Evolutionary conservation across 2,329 filamentous ascomycete species (phyloP).

Genomic region (Colletotrichum limetticola): DNA sequence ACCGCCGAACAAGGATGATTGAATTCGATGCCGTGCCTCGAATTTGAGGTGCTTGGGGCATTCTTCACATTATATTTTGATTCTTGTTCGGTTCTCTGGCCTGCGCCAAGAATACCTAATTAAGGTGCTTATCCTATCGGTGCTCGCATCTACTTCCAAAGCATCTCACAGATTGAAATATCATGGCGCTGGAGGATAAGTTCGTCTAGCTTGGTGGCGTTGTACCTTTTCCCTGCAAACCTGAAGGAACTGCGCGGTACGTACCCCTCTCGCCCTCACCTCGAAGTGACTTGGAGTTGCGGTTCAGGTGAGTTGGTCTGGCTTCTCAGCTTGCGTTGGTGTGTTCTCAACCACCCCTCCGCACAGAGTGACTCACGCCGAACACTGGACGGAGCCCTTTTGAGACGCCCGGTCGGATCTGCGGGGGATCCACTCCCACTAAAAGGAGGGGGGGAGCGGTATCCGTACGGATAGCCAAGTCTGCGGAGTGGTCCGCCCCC

Average conservation of each 20-base stretch:
- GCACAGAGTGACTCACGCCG: slow-evolving; percentile 29
- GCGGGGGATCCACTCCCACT: neutral
- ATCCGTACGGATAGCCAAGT: neutral
- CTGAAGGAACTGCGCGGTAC: neutral
- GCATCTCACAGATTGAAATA: too few species aligned
- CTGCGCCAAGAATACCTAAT: neutral
- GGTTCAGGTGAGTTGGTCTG: neutral
- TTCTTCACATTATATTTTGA: neutral
- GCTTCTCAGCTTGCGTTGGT: neutral
- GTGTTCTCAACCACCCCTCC: neutral
- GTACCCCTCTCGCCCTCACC: neutral
- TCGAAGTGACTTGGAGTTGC: neutral
- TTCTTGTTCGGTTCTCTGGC: neutral
- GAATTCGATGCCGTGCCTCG: neutral
- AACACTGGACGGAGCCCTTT: slow-evolving; percentile 2
- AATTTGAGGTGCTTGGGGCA: neutral
- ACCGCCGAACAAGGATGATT: neutral
- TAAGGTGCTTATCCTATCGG: neutral
- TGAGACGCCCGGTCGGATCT: neutral
- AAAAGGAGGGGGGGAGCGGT: neutral
- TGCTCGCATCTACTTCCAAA: neutral
- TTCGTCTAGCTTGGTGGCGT: neutral
- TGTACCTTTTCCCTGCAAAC: neutral
- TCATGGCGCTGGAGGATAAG: neutral
- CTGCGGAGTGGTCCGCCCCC: neutral